These are phyloP conservation scores for Roridomyces roridus DNA, from an alignment of 768 basidiomycete species.

Conservation along the genomic window DNA sequence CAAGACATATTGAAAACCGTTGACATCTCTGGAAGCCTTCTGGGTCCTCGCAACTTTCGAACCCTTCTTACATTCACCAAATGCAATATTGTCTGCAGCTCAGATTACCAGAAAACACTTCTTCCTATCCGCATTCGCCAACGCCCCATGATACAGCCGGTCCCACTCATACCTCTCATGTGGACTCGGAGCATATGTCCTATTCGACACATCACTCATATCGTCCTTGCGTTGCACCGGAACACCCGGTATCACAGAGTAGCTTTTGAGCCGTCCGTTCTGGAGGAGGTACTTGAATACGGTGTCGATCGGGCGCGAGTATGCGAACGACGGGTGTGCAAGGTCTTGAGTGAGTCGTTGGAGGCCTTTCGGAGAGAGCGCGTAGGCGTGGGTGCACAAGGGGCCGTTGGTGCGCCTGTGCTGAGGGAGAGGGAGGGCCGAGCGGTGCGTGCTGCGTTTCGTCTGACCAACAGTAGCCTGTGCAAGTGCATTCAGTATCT, in stretches of 20 bases:
- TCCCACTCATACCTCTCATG: slow-evolving; percentile 58
- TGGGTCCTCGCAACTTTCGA: too few relatives aligned
- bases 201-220: slow-evolving; percentile 60
- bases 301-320: slow-evolving; percentile 80
- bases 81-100: too few relatives aligned
- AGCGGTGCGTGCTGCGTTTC: too few relatives aligned
- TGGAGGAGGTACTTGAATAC: slow-evolving; percentile 71
- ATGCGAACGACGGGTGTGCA: slow-evolving; percentile 69
- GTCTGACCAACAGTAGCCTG: too few relatives aligned
- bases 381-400: slow-evolving; percentile 78
- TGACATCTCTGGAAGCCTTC: too few relatives aligned
- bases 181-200: too few relatives aligned
- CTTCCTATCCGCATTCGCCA: too few relatives aligned
- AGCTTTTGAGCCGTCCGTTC: slow-evolving; percentile 59
- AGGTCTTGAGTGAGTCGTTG: slow-evolving; percentile 63
- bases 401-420: slow-evolving; percentile 51
- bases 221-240: slow-evolving; percentile 66
- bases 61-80: too few relatives aligned
- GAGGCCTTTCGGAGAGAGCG: slow-evolving; percentile 62
- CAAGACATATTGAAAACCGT: too few relatives aligned
- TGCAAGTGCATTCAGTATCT: background rate
- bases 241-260: slow-evolving; percentile 70
- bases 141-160: too few relatives aligned
- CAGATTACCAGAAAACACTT: too few relatives aligned
- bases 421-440: slow-evolving; percentile 37